Base-by-base conservation (phyloP, 164 flowering plant genomes). In the Annona squamosa region DNA sequence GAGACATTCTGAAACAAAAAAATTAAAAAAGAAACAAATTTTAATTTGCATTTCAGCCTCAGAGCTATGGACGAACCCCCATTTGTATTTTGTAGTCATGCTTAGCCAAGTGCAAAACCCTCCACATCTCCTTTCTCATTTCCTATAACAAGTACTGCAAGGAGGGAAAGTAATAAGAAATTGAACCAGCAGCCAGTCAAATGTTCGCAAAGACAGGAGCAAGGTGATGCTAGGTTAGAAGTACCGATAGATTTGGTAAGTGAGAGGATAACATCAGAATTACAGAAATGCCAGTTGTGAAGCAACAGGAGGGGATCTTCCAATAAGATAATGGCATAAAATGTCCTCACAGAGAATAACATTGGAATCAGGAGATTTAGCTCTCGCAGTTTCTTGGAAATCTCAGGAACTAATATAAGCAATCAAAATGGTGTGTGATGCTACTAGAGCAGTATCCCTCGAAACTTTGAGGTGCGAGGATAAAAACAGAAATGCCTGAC, bases 41-140 rank as follows among this genome's bases (percentile, higher is more conserved):
- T 26, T 26, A 26, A 26, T 48, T 64, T 17, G 16, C 12, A 47
- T 68, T 70, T 64, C 63, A 93, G 98, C 93, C 83, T 76, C 94
- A 17, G 94, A 93, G 73, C 84, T 93, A 18, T 75, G 90, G 72
- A 85, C 97, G 84, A 87, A 90, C 79, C 88, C 93, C 45, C 91
- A 87, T 84, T 81, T 90, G 71, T 90, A 89, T 87, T 84, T 81
- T 90, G 71, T 90, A 89, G 72, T 91, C 93, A 46, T 88, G 81
- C 74, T 82, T 91, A 45, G 81, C 87, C 9, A 77, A 78, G 16
- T 88, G 92, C 75, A 82, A 80, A 26, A 26, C 37, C 37, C 52
- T 85, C 80, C 37, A 76, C 87, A 17, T 83, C 97, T 41, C 79
- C 94, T 47, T 84, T 84, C 16, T 85, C 86, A 80, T 94, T 89